Evolutionary conservation across 2,329 filamentous ascomycete species (phyloP), one percentile per base, ranked within the genome.

Genomic region (Cordyceps javanica): DNA sequence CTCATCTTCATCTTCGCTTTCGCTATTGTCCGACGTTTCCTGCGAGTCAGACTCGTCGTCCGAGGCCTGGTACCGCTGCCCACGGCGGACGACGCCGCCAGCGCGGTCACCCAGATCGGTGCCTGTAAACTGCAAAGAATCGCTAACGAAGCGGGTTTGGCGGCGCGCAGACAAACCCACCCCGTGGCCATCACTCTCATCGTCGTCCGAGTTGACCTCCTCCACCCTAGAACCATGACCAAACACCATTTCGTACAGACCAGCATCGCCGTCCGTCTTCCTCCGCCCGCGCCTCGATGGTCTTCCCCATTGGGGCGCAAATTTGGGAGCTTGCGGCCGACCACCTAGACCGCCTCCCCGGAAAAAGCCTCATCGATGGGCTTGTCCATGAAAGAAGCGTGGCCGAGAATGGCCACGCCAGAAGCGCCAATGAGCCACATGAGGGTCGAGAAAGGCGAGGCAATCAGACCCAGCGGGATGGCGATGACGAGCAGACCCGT

Each of bases 311-410:
- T 81, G 87, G 90, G 92, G 91, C 91, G 88, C 87, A 82, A 75
- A 78, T 86, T 87, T 82, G 83, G 92, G 93, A 96, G 92, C 88
- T 94, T 89, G 94, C 94, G 93, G 93, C 91, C 93, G 94, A 97
- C 92, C 92, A 95, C 83, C 87, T 97, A 99, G 89, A 99, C 94
- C 92, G 94, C 93, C 93, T 99, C 94, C 92, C 95, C 94, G 83
- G 93, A 97, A 97, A 99, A 99, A 97, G 92, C 92, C 92, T 95
- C 93, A 87, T 97, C 94, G 81, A 97, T 96, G 60, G 93, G 93
- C 84, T 96, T 97, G 74, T 97, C 93, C 88, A 97, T 87, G 72
- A 97, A 85, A 62, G 91, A 83, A 66, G 94, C 94, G 78, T 99
- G 94, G 75, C 94, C 94, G 65, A 97, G 79, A 65, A 97, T 95